Base-by-base conservation (phyloP, 1,284 basidiomycete species). In the Malassezia sp. region DNA sequence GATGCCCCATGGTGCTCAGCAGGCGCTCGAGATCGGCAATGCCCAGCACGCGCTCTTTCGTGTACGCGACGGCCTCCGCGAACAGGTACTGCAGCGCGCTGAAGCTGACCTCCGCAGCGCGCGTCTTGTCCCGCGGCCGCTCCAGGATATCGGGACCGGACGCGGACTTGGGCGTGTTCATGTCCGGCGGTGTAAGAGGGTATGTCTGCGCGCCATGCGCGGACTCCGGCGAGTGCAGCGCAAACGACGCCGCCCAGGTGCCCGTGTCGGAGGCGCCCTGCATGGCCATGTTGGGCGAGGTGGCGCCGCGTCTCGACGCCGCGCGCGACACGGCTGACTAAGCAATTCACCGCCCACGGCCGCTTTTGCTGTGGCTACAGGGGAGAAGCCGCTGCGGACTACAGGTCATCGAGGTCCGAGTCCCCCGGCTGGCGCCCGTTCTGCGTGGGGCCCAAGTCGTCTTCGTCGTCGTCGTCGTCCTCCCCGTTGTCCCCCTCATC, bases 1-100 rank as follows among this genome's bases (percentile, higher is more conserved):
- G 49, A 26, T 62, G 59, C 12, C 67, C 67, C 24, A 68, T 49
- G n/a, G 60, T 23, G 0, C 37, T 38, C 3, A 69, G 50, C 12
- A 57, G 22, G 7, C 53, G 55, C 38, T 99, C 93, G 47, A 99
- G 77, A 67, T 97, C 91, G 61, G 85, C 82, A 52, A 97, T 90
- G 8, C 90, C 91, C 57, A 79, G 82, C 43, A 96, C 91, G 42
- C 88, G 78, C 62, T 84, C 87, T 73, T 97, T 91, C 1, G 86
- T 90, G 71, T 97, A 97, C 11, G 52, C 31, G 2, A 70, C 60
- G 22, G 63, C 67, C 50, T 70, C 65, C 10, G 54, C 40, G 30
- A 59, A 67, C 2, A 70, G 42, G 30, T 64, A 70, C 11, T 45
- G 32, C 11, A 70, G 53, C 1, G 63, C 47, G 11, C 58, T 53